Evolutionary conservation across 208 protist genomes (phyloP).

Genomic region (Strigomonas culicis): DNA sequence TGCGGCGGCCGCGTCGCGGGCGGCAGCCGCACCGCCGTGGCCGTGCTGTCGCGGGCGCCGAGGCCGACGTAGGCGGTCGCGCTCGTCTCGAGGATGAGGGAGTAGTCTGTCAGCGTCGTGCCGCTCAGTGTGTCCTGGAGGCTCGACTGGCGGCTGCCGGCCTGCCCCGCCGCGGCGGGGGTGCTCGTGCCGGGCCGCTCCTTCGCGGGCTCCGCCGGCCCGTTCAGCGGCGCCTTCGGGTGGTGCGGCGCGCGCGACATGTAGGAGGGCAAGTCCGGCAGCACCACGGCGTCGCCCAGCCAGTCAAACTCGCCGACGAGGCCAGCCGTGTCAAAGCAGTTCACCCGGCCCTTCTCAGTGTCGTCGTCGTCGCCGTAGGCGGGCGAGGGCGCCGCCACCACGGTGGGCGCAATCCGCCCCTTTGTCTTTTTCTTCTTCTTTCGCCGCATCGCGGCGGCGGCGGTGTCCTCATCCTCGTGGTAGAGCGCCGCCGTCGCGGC

Average conservation of each 20-base stretch:
- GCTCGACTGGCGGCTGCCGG: too few species aligned
- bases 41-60: background rate
- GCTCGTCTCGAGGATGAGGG: background rate
- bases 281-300: constrained; percentile 3
- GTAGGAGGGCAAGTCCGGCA: constrained; percentile 4
- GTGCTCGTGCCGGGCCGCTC: background rate
- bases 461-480: background rate
- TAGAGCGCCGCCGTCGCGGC: background rate
- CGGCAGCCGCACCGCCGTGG: background rate
- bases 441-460: background rate
- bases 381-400: too few species aligned
- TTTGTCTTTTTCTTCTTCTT: background rate
- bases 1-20: background rate
- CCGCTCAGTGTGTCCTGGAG: background rate
- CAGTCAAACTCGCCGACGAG: constrained; percentile 10
- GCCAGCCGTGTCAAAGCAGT: constrained; percentile 10
- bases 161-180: too few species aligned
- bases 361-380: background rate
- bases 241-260: constrained; percentile 6
- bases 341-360: constrained; percentile 7
- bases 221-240: background rate
- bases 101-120: background rate
- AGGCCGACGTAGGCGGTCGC: background rate
- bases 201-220: background rate
- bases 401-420: background rate